A percentile compares a stretch with the other conserved stretches of the same genome.
Evolutionary conservation across 2,329 filamentous ascomycete genomes (phyloP).

Genomic region (Curvularia eragrostidis): DNA sequence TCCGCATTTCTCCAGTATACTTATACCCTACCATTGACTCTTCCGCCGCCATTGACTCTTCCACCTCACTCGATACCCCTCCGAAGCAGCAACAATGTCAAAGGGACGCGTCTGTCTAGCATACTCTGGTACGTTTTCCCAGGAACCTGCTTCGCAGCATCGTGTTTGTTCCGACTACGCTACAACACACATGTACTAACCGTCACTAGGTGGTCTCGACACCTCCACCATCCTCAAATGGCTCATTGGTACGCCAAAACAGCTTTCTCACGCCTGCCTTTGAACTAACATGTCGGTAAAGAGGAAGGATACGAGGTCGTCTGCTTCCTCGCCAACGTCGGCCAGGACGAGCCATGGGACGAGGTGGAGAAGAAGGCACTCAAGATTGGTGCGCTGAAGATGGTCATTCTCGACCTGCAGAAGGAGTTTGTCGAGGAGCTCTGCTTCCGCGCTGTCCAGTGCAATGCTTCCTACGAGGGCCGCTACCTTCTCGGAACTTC

Average conservation of each 20-base stretch:
- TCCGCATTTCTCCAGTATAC: conserved; percentile 25
- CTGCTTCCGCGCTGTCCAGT: conserved; percentile 80
- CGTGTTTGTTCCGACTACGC: not conserved
- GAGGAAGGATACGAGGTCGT: conserved; percentile 68
- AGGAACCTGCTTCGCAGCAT: not conserved
- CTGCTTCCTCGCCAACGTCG: conserved; percentile 63
- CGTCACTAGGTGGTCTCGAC: conserved; percentile 60
- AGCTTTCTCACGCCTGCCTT: not conserved
- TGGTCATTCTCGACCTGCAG: conserved; percentile 69
- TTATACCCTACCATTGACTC: conserved; percentile 17
- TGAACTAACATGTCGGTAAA: conserved; percentile 19
- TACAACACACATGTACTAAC: conserved; percentile 28
- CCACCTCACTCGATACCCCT: conserved; percentile 12
- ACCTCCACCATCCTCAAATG: conserved; percentile 58
- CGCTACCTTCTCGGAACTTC: conserved; percentile 60
- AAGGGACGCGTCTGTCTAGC: conserved; percentile 58
- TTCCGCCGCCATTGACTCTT: conserved; percentile 18
- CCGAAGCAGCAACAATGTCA: conserved; percentile 36
- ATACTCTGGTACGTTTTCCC: conserved; percentile 52
- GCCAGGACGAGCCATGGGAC: conserved; percentile 64
- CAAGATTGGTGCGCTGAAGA: conserved; percentile 71
- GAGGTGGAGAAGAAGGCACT: conserved; percentile 73
- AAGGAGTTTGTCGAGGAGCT: conserved; percentile 81
- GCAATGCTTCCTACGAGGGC: conserved; percentile 67
- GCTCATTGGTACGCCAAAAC: conserved; percentile 41